Base-by-base conservation (phyloP, 139 green algal genomes). In the Micractinium conductrix region DNA sequence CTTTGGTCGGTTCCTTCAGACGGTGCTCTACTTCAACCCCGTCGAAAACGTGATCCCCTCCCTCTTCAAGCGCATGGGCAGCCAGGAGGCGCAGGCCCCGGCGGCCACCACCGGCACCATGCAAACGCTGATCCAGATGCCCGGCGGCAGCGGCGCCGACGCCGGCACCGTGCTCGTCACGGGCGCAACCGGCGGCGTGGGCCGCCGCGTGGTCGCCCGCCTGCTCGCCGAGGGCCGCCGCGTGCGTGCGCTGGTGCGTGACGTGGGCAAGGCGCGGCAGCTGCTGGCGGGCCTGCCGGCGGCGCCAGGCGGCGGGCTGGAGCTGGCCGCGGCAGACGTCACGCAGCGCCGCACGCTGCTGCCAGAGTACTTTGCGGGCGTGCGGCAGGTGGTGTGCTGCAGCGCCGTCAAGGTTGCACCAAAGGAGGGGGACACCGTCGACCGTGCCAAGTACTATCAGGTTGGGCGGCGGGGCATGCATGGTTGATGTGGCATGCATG, bases 401-500 rank as follows among this genome's bases (percentile, higher is more conserved):
- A 89, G 85, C 1, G 93, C 93, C 1, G 89, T 93, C 71, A 94
- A 93, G 84, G 92, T 98, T 37, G 79, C 68, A 30, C 95, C 95
- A 68, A 98, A 97, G 89, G 96, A 98, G 86, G 95, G 96, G 0
- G 96, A 98, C 88, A 94, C 88, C 17, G 69, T 44, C 0, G 90
- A 95, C 80, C 84, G 95, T 2, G 33, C 69, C n/a, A 98, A 98
- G 89, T 98, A 98, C 85, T 91, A 92, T 40, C 94, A 97, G 92
- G 92, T 93, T 67, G 0, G 82, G 1, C 26, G 68, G 48, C 12
- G 48, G 48, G 48, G 14, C 48, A 58, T 58, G 48, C 48, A 58
- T 58, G 48, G 48, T 10, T 22, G 48, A 14, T 58, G 48, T 22
- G 48, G 28, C 1, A 60, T 8, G 44, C 2, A 44, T 73, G 3